A percentile compares a stretch with the other conserved stretches of the same genome.
phyloP scores from a whole-genome alignment of 208 protist genomes.

The Acanthamoeba royreba region DNA sequence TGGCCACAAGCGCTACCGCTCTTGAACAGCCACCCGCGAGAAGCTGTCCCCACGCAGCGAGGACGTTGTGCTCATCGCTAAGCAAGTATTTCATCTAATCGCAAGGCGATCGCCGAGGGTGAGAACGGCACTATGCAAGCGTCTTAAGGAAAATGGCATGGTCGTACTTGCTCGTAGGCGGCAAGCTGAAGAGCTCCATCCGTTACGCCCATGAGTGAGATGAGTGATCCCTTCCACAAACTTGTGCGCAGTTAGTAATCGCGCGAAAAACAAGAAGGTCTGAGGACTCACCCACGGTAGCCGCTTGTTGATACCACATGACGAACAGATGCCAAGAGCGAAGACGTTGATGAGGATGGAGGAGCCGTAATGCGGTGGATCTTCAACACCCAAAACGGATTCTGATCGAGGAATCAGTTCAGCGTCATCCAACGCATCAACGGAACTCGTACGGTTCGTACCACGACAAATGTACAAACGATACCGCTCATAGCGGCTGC shows the following conservation, averaged over 20 bases:
- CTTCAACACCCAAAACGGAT: neutral
- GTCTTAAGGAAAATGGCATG: neutral
- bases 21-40: neutral
- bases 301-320: neutral
- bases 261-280: neutral
- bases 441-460: too few species aligned
- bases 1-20: neutral
- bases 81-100: neutral
- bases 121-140: neutral
- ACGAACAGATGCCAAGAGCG: neutral
- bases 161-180: neutral
- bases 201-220: neutral
- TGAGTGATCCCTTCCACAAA: neutral
- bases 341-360: neutral
- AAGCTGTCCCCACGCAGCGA: neutral
- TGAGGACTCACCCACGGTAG: neutral
- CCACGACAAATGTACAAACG: neutral
- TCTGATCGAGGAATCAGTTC: too few species aligned
- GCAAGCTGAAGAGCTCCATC: neutral
- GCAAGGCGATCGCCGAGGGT: neutral
- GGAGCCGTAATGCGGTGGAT: neutral
- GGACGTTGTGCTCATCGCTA: neutral
- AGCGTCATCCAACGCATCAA: too few species aligned
- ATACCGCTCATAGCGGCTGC: neutral
- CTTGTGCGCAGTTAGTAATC: neutral